A percentile compares a stretch with the other conserved stretches of the same genome.
Conservation (phyloP, 176 grass and related monocot genomes). For the Tuctoria greenei region DNA sequence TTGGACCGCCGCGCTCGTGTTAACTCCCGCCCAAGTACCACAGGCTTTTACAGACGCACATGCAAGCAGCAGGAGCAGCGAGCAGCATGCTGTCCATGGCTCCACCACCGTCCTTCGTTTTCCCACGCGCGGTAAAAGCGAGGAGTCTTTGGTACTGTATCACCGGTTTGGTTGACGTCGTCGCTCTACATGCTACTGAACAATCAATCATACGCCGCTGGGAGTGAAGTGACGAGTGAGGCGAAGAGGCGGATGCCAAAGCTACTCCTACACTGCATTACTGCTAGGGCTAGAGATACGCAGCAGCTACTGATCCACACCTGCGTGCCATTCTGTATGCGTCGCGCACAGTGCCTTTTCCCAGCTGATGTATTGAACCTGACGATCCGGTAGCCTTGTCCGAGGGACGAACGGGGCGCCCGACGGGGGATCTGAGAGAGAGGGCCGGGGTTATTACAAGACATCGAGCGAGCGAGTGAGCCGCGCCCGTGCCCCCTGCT, state of each 20-base stretch:
- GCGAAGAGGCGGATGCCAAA: conserved; percentile 10
- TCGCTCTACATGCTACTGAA: neutral
- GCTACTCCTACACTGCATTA: neutral
- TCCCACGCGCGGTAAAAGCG: neutral
- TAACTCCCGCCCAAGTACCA: conserved; percentile 32
- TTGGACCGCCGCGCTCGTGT: conserved; percentile 23
- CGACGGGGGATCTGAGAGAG: conserved; percentile 10
- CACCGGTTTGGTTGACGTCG: conserved; percentile 18
- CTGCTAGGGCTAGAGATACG: neutral
- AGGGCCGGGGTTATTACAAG: neutral
- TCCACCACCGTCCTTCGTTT: neutral
- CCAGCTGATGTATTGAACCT: neutral
- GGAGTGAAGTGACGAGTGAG: conserved; percentile 42
- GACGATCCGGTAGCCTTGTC: conserved; percentile 27
- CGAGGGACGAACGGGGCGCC: neutral
- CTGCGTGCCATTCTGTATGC: conserved; percentile 2
- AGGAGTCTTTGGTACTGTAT: neutral
- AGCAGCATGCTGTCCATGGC: neutral
- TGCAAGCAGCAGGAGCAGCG: conserved; percentile 7
- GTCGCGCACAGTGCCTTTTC: neutral
- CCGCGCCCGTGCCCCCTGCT: neutral
- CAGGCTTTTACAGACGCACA: conserved; percentile 36
- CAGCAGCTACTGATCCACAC: neutral
- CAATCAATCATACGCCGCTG: conserved; percentile 8
- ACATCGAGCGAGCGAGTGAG: neutral